Conservation (phyloP, 2,329 filamentous ascomycete genomes). For the Chrysosporium queenslandicum region DNA sequence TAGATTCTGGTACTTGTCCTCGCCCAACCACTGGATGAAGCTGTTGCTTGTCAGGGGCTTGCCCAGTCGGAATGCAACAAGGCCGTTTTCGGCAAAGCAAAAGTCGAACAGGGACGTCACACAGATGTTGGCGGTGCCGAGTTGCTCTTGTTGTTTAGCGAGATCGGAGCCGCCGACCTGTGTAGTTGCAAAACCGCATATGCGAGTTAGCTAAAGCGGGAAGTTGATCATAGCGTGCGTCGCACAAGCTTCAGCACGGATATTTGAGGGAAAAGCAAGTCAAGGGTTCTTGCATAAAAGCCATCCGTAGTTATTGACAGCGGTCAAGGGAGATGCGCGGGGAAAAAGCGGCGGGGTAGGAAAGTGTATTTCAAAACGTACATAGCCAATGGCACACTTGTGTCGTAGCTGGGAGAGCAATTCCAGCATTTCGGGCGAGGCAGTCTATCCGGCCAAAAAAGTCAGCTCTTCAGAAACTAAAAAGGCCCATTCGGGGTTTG, state of each 20-base stretch:
- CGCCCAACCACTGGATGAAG: slow-evolving; percentile 88
- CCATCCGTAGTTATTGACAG: too few relatives aligned
- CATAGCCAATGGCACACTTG: slow-evolving; percentile 81
- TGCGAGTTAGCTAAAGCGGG: not conserved
- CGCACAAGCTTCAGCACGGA: not conserved
- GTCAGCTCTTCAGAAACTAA: not conserved
- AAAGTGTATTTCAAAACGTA: too few relatives aligned
- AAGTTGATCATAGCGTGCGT: not conserved
- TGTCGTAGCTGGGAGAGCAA: slow-evolving; percentile 71
- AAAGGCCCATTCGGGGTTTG: not conserved
- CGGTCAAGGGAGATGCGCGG: too few relatives aligned
- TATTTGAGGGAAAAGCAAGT: too few relatives aligned
- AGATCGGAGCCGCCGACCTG: slow-evolving; percentile 79
- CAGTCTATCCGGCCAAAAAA: slow-evolving; percentile 41
- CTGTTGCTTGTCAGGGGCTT: slow-evolving; percentile 62
- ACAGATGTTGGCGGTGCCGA: slow-evolving; percentile 57
- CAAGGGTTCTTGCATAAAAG: too few relatives aligned
- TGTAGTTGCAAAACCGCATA: not conserved
- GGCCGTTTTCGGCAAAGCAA: slow-evolving; percentile 93
- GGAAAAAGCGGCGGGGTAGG: too few relatives aligned
- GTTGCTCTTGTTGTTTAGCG: slow-evolving; percentile 89
- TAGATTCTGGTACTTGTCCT: slow-evolving; percentile 59
- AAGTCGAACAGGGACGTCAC: slow-evolving; percentile 91
- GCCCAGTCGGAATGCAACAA: slow-evolving; percentile 81
- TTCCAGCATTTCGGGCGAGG: slow-evolving; percentile 70